Evolutionary conservation across 257 asterid species (phyloP).

Genomic region (Solanum tarapatanum): DNA sequence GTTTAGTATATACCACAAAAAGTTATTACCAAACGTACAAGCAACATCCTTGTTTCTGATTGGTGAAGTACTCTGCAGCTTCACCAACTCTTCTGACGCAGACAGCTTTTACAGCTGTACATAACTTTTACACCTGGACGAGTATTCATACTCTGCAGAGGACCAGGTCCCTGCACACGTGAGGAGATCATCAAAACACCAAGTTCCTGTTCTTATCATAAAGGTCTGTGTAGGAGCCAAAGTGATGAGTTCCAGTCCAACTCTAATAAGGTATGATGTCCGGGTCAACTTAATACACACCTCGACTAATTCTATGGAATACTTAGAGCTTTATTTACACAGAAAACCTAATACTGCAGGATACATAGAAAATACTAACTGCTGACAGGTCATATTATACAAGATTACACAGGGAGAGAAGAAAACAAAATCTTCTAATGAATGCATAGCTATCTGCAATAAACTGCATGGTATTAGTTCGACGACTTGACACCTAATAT

Average conservation of each 20-base stretch:
- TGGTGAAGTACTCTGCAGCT: too few relatives aligned
- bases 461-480: conserved; percentile 4
- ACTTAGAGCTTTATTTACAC: not conserved
- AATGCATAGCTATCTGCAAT: not conserved
- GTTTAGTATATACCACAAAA: too few relatives aligned
- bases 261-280: not conserved
- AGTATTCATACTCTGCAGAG: too few relatives aligned
- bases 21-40: too few relatives aligned
- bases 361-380: not conserved
- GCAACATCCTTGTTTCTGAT: too few relatives aligned
- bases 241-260: not conserved
- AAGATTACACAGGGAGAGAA: not conserved
- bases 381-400: not conserved
- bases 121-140: too few relatives aligned
- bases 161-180: too few relatives aligned
- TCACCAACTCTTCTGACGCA: too few relatives aligned
- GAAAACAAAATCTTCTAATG: not conserved
- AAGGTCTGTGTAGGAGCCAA: not conserved
- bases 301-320: not conserved
- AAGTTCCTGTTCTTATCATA: too few relatives aligned
- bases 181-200: too few relatives aligned
- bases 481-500: conserved; percentile 42
- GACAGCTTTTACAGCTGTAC: too few relatives aligned
- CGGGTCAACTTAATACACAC: not conserved
- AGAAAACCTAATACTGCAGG: not conserved